A percentile compares a stretch with the other conserved stretches of the same genome.
Evolutionary conservation across 2,329 filamentous ascomycete species (phyloP).

Genomic region (Colletotrichum noveboracense): DNA sequence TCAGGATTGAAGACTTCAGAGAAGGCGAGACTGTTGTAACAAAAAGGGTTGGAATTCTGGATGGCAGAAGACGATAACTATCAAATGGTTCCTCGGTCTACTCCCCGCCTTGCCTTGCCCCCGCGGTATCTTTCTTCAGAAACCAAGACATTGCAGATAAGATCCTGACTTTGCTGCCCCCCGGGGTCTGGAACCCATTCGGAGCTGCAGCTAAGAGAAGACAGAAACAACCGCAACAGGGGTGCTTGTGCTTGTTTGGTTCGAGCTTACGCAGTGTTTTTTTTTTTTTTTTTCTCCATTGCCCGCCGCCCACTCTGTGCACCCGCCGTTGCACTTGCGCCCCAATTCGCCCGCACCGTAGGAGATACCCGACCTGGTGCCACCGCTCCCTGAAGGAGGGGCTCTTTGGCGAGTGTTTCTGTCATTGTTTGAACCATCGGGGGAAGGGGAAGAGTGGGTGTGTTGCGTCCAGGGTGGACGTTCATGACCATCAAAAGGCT

Average conservation of each 20-base stretch:
- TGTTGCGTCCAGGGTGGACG: not conserved
- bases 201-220: not conserved
- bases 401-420: not conserved
- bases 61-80: not conserved
- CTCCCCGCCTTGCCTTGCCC: not conserved
- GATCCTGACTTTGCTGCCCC: not conserved
- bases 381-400: not conserved
- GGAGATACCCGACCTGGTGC: conserved; percentile 11
- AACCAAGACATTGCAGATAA: not conserved
- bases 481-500: not conserved
- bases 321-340: not conserved
- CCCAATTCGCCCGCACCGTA: not conserved
- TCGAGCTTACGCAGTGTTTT: not conserved
- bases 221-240: not conserved
- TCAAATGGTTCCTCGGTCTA: not conserved
- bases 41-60: not conserved
- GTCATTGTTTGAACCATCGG: not conserved
- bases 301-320: not conserved
- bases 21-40: not conserved
- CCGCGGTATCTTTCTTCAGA: not conserved
- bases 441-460: not conserved
- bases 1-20: not conserved
- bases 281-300: not conserved
- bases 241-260: not conserved
- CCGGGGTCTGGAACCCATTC: conserved; percentile 1